Evolutionary conservation across 352 stramenopile genomes (phyloP), one percentile per base, ranked within the genome.

Genomic region (Ophiocytium majus): DNA sequence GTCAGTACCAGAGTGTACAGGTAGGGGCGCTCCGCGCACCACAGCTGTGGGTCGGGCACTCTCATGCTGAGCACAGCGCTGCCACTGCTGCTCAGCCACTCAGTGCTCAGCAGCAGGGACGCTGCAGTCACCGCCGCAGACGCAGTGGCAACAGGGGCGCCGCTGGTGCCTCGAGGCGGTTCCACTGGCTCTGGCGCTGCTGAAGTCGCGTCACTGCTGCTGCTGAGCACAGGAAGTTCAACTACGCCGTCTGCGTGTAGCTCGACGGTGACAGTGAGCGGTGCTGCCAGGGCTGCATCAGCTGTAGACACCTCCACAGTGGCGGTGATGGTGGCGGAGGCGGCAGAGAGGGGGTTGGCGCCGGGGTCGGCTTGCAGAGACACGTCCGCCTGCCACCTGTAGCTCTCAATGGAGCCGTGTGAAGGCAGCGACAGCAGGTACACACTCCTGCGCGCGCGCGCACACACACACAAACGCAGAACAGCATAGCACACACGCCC

Each of bases 1-100:
- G 86, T 85, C 19, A 92, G 80, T 17, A 91, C 85, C 9, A 92
- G 80, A 0, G 79, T 88, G 83, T 93, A 93, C 1, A 91, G 80
- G 35, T 81, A 71, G 33, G 88, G 88, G 28, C 66, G 76, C 66
- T 91, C 89, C 28, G 85, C 81, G 33, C 63, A 83, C 88, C 89
- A 89, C 32, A 84, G 36, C 75, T 85, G 0, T 36, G 81, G 32
- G 1, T 35, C 50, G 28, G 81, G 31, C 57, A 91, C 76, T 66
- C 1, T 33, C 5, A 81, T 14, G 10, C 10, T 1, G 1, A 81
- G 75, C 64, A 17, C n/a, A n/a, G n/a, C n/a, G n/a, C n/a, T n/a
- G n/a, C n/a, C n/a, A n/a, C n/a, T n/a, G n/a, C n/a, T n/a, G n/a
- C n/a, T n/a, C n/a, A n/a, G n/a, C n/a, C n/a, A n/a, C n/a, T n/a